phyloP scores from a whole-genome alignment of 164 flowering plant species.

The Piper betle region DNA sequence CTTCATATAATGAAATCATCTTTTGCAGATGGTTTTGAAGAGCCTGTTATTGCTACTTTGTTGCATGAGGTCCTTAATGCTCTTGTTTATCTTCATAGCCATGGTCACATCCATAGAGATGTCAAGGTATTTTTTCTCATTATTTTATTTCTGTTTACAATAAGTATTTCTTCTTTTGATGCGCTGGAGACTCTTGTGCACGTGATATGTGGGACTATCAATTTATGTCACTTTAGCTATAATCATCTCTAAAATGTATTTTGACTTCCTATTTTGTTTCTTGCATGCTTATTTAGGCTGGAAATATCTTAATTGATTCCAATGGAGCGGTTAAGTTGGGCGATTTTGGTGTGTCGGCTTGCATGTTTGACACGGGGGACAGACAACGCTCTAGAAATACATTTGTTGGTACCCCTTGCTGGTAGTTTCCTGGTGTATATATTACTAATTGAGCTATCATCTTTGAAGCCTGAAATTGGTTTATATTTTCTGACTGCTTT shows the following conservation, averaged over 20 bases:
- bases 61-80: conserved; percentile 76
- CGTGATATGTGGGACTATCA: not conserved
- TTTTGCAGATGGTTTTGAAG: conserved; percentile 85
- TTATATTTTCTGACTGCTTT: not conserved
- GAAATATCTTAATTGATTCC: conserved; percentile 73
- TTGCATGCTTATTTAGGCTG: conserved; percentile 50
- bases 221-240: conserved; percentile 2
- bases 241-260: too few species aligned
- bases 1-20: conserved; percentile 82
- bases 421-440: conserved; percentile 22
- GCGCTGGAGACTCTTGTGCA: not conserved
- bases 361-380: conserved; percentile 94
- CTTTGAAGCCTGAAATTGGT: not conserved
- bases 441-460: not conserved
- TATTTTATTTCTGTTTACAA: too few species aligned
- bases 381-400: conserved; percentile 88
- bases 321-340: conserved; percentile 80
- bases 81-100: conserved; percentile 83
- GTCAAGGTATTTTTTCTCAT: conserved; percentile 53
- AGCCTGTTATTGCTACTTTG: conserved; percentile 79
- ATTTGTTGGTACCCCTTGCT: conserved; percentile 99
- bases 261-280: not conserved
- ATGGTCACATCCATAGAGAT: conserved; percentile 94
- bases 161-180: too few species aligned
- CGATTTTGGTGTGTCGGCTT: conserved; percentile 94